Percentiles rank a stretch among this genome's conserved stretches.
Conservation (phyloP, 345 rosid species). For the Camelina neglecta region DNA sequence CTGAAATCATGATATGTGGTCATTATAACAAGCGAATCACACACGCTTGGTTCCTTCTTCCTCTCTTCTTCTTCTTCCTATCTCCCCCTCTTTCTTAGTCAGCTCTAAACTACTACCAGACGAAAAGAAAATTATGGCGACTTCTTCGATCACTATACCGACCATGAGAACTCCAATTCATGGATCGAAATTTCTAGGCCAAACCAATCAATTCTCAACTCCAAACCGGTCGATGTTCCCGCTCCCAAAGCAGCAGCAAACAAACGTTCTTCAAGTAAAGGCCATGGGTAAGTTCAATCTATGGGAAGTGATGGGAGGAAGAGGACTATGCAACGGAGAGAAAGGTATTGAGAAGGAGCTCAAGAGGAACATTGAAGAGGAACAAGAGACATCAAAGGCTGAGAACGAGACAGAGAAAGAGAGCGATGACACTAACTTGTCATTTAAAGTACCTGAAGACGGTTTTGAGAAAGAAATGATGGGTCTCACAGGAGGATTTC, state of each 20-base stretch:
- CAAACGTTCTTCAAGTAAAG: constrained; percentile 25
- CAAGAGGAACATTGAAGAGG: constrained; percentile 48
- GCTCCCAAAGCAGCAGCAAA: constrained; percentile 45
- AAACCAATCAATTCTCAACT: constrained; percentile 32
- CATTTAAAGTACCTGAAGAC: constrained; percentile 52
- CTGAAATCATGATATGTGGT: constrained; percentile 46
- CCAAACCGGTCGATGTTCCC: constrained; percentile 45
- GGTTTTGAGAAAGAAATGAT: constrained; percentile 81
- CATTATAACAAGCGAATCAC: constrained; percentile 30
- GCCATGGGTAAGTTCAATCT: constrained; percentile 66
- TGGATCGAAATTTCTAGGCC: constrained; percentile 56
- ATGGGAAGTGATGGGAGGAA: constrained; percentile 76
- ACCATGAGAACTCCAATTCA: constrained; percentile 48
- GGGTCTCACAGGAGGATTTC: constrained; percentile 93
- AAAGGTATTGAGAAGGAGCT: constrained; percentile 71
- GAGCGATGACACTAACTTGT: background rate
- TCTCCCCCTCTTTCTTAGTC: background rate
- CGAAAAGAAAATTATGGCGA: constrained; percentile 48
- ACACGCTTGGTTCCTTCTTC: background rate
- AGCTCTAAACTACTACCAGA: constrained; percentile 10
- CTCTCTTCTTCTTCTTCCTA: background rate
- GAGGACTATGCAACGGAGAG: constrained; percentile 89
- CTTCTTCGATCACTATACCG: constrained; percentile 60
- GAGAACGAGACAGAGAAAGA: constrained; percentile 27
- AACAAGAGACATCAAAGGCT: constrained; percentile 28